phyloP scores from a whole-genome alignment of 2,329 filamentous ascomycete species.

The Colletotrichum trifolii region DNA sequence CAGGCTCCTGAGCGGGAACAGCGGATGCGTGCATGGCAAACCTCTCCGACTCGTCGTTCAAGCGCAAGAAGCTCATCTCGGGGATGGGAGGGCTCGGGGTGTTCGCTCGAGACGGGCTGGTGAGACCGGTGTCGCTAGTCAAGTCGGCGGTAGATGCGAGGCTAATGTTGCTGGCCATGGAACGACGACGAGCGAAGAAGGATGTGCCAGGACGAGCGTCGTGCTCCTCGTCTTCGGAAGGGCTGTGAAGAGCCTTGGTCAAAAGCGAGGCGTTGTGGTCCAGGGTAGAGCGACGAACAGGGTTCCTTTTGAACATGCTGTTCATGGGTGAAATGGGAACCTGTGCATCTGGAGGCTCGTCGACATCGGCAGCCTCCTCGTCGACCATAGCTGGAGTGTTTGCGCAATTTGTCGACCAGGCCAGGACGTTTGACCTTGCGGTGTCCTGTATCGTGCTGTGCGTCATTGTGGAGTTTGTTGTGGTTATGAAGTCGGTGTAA shows the following conservation, averaged over 20 bases:
- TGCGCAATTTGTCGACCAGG: conserved; percentile 56
- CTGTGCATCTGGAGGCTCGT: conserved; percentile 83
- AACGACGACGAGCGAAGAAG: conserved; percentile 63
- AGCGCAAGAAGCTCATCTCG: conserved; percentile 60
- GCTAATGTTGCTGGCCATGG: conserved; percentile 83
- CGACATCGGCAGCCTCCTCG: conserved; percentile 79
- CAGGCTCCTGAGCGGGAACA: conserved; percentile 64
- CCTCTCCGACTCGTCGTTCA: conserved; percentile 45
- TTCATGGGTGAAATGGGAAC: conserved; percentile 42
- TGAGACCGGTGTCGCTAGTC: conserved; percentile 93
- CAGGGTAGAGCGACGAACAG: conserved; percentile 56
- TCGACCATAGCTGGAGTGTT: conserved; percentile 57
- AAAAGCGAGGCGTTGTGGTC: conserved; percentile 82
- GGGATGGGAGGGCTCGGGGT: conserved; percentile 89
- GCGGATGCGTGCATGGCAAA: conserved; percentile 64
- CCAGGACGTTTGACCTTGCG: conserved; percentile 55
- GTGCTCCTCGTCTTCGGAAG: conserved; percentile 67
- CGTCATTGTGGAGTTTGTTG: conserved; percentile 45
- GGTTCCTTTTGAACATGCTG: conserved; percentile 59
- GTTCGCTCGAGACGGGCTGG: conserved; percentile 87
- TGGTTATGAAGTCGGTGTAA: conserved; percentile 13
- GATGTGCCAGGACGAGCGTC: conserved; percentile 50
- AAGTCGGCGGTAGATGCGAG: conserved; percentile 87
- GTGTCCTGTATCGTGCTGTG: conserved; percentile 50
- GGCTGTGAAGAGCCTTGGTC: conserved; percentile 82